A percentile compares a stretch with the other conserved stretches of the same genome.
phyloP scores from a whole-genome alignment of 2,329 filamentous ascomycete genomes.

The Fusarium pseudonygamai region DNA sequence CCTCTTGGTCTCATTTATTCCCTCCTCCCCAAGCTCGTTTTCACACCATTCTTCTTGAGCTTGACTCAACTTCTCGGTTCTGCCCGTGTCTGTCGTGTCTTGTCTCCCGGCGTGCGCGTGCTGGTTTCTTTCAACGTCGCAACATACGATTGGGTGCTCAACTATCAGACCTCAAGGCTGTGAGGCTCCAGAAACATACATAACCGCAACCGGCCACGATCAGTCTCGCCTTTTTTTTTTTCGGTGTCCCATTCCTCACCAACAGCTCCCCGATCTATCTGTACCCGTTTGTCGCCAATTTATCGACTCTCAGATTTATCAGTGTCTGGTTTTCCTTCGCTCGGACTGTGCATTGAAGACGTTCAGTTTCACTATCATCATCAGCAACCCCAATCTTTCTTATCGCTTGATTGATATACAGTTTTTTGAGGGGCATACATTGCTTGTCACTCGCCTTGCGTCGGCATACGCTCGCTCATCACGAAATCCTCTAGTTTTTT shows the following conservation, averaged over 20 bases:
- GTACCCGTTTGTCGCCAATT: slow-evolving; percentile 11
- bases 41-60: slow-evolving; percentile 15
- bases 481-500: background rate
- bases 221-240: slow-evolving; percentile 13
- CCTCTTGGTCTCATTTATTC: slow-evolving; percentile 19
- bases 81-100: slow-evolving; percentile 19
- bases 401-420: slow-evolving; percentile 21
- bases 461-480: slow-evolving; percentile 16
- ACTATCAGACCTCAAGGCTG: background rate
- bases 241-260: slow-evolving; percentile 8
- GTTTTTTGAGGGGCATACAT: background rate
- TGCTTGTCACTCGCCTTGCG: slow-evolving; percentile 4
- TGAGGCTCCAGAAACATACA: slow-evolving; percentile 17
- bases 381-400: slow-evolving; percentile 10
- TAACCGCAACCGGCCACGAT: slow-evolving; percentile 14
- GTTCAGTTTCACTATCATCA: slow-evolving; percentile 1
- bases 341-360: slow-evolving; percentile 8
- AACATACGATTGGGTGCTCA: slow-evolving; percentile 17
- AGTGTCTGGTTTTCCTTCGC: slow-evolving; percentile 15
- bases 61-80: slow-evolving; percentile 15
- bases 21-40: slow-evolving; percentile 15
- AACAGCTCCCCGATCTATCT: slow-evolving; percentile 10
- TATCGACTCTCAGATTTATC: slow-evolving; percentile 3
- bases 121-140: slow-evolving; percentile 9
- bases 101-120: slow-evolving; percentile 3